Percentiles rank a stretch among this genome's conserved stretches.
phyloP scores from a whole-genome alignment of 805 yeast genomes.

The Schwanniomyces vanrijiae region DNA sequence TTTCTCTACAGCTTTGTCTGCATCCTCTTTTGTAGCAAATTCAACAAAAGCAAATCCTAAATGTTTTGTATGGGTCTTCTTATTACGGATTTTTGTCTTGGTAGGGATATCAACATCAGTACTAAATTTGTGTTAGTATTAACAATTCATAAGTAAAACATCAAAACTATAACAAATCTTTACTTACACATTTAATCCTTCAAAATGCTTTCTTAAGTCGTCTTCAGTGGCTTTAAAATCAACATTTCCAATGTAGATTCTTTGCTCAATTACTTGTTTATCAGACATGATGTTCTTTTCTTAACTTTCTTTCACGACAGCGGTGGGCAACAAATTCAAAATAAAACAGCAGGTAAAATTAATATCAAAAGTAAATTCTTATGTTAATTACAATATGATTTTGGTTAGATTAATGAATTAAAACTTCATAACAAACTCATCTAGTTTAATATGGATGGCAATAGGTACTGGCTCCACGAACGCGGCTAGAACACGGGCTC shows the following conservation, averaged over 20 bases:
- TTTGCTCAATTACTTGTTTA: slow-evolving; percentile 39
- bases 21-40: slow-evolving; percentile 43
- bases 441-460: not conserved
- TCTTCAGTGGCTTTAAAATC: slow-evolving; percentile 43
- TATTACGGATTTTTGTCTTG: slow-evolving; percentile 36
- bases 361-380: not conserved
- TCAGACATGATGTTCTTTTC: slow-evolving; percentile 13
- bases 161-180: not conserved
- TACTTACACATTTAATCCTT: slow-evolving; percentile 42
- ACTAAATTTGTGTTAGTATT: slow-evolving; percentile 18
- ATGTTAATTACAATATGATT: not conserved
- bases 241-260: slow-evolving; percentile 45
- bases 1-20: slow-evolving; percentile 44
- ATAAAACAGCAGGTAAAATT: not conserved
- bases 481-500: not conserved
- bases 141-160: no score
- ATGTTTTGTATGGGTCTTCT: slow-evolving; percentile 40
- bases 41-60: slow-evolving; percentile 64
- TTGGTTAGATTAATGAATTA: not conserved
- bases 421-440: not conserved
- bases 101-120: slow-evolving; percentile 52
- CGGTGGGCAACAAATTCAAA: not conserved
- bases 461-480: not conserved
- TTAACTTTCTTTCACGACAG: slow-evolving; percentile 1
- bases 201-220: slow-evolving; percentile 49